These are phyloP conservation scores for Discostella stelligeroides DNA, from an alignment of 108 stramenopile genomes.

Conservation along the genomic window DNA sequence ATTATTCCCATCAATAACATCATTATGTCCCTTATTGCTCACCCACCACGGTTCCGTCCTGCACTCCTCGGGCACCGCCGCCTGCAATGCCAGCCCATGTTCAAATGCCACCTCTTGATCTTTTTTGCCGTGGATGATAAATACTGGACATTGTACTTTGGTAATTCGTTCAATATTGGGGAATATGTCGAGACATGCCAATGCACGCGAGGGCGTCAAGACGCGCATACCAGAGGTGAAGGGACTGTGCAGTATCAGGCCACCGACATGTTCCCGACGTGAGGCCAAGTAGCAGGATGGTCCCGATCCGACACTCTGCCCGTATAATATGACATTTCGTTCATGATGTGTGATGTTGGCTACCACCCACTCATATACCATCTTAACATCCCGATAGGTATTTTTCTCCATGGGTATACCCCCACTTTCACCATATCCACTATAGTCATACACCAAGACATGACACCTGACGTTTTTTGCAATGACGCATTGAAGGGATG, in stretches of 20 bases:
- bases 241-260: conserved; percentile 80
- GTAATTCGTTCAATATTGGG: conserved; percentile 86
- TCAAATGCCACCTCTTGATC: conserved; percentile 82
- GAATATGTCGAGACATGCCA: conserved; percentile 88
- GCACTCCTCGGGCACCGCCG: conserved; percentile 67
- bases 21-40: conserved; percentile 86
- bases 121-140: conserved; percentile 85
- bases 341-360: conserved; percentile 43
- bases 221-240: conserved; percentile 92
- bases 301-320: conserved; percentile 90
- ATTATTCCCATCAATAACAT: conserved; percentile 79
- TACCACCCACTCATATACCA: conserved; percentile 76
- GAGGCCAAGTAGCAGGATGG: conserved; percentile 81
- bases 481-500: conserved; percentile 61
- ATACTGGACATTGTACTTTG: conserved; percentile 78
- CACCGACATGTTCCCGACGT: conserved; percentile 61
- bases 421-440: conserved; percentile 83
- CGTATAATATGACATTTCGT: conserved; percentile 80
- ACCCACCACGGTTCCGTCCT: conserved; percentile 90
- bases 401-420: conserved; percentile 80
- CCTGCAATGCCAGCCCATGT: conserved; percentile 78
- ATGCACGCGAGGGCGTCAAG: conserved; percentile 67
- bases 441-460: conserved; percentile 87
- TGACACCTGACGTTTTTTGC: conserved; percentile 70
- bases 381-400: conserved; percentile 84